A percentile compares a stretch with the other conserved stretches of the same genome.
Conservation (phyloP, 2,329 filamentous ascomycete species). For the Fusarium devonianum region DNA sequence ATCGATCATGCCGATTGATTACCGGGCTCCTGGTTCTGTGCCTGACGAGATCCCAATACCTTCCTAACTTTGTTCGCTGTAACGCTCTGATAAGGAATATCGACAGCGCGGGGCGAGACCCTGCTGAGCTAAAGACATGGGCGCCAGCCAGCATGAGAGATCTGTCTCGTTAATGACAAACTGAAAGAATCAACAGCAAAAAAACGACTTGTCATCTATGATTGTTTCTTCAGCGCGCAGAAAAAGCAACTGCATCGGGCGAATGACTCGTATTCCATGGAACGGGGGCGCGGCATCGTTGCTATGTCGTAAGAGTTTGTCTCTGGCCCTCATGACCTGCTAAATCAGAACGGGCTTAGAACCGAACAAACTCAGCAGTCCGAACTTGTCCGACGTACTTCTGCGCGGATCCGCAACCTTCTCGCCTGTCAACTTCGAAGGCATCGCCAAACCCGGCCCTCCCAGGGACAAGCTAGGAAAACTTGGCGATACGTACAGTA, state of each 20-base stretch:
- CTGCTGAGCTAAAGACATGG: conserved; percentile 2
- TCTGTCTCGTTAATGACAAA: conserved; percentile 36
- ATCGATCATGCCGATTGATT: too few relatives aligned
- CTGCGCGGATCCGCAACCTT: too few relatives aligned
- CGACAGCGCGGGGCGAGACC: conserved; percentile 9
- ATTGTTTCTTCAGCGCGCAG: conserved; percentile 2
- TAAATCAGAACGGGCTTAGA: too few relatives aligned
- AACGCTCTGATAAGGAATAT: conserved; percentile 48
- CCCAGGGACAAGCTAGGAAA: conserved; percentile 3
- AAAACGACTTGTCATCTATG: conserved; percentile 10
- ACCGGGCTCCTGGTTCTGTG: too few relatives aligned
- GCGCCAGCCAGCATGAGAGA: conserved; percentile 14
- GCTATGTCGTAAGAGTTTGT: conserved; percentile 12
- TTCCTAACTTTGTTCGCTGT: too few relatives aligned
- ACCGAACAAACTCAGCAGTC: too few relatives aligned
- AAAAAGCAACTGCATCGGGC: conserved; percentile 30
- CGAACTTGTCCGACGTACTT: too few relatives aligned
- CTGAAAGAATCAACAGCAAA: not conserved
- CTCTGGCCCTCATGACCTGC: conserved; percentile 2
- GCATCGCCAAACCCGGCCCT: not conserved
- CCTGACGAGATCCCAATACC: too few relatives aligned
- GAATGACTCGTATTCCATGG: not conserved
- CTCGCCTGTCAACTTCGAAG: not conserved
- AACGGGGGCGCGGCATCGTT: conserved; percentile 9
- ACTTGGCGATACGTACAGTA: too few relatives aligned